Base-by-base conservation (phyloP, 441 rosid genomes). In the Croton laevigatus region DNA sequence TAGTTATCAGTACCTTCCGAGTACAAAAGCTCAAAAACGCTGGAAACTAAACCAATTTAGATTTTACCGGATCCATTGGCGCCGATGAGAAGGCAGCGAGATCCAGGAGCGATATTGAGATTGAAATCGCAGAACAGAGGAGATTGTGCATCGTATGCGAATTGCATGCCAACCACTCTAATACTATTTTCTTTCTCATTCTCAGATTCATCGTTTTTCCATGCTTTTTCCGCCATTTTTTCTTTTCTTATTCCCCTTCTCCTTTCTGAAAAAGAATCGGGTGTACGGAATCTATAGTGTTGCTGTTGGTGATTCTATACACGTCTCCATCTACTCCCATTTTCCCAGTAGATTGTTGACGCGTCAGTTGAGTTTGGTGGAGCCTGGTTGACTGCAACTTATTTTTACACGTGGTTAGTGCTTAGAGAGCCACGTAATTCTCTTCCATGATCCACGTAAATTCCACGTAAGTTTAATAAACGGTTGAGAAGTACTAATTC, bases 11-110 rank as follows among this genome's bases (percentile, higher is more conserved):
- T 4, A 14, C 14, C 14, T 12, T 42, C 48, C 36, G 3, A 36
- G 1, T 2, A 23, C 7, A 12, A 13, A 36, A 45, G 22, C 61
- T 57, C 2, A 34, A 19, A 13, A 27, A 8, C 4, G 17, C 42
- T 7, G 20, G 45, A 44, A 37, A n/a, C 14, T 8, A 9, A 23
- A 51, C 3, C 19, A 36, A 12, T 19, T 67, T 52, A n/a, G 32
- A 23, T n/a, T 40, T 9, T 77, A 94, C 98, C 98, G 71, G 98
- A 94, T 82, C 98, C 99, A 61, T 92, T 94, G 65, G 98, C 96
- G 73, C 99, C 99, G 59, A 92, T 87, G 58, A 94, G 92, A 73
- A 92, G 96, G 76, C 97, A 92, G 61, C 99, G 97, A 78, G 98
- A 89, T 79, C 97, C 96, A 0, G 91, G 91, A 67, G 89, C 36